Percentiles rank a stretch among this genome's conserved stretches.
phyloP scores from a whole-genome alignment of 257 asterid species.

The Petunia secreta region DNA sequence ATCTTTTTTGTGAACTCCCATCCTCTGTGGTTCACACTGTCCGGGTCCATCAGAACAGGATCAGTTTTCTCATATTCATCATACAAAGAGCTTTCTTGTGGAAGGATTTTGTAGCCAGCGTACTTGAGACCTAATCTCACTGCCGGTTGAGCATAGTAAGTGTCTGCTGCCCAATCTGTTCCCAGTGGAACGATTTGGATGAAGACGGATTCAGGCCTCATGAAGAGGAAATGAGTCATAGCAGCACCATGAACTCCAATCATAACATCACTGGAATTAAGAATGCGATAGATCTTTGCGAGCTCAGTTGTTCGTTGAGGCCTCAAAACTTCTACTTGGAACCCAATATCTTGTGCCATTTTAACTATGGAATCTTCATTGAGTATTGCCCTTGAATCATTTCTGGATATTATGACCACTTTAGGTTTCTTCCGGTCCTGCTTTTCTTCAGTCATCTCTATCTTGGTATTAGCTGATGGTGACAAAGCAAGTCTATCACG shows the following conservation, averaged over 20 bases:
- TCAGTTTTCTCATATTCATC: slow-evolving; percentile 53
- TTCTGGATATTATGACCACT: slow-evolving; percentile 59
- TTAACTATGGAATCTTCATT: slow-evolving; percentile 59
- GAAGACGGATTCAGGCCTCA: slow-evolving; percentile 70
- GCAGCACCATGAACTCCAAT: slow-evolving; percentile 97
- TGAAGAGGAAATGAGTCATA: slow-evolving; percentile 75
- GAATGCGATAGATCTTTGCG: slow-evolving; percentile 48
- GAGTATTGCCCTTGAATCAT: slow-evolving; percentile 59
- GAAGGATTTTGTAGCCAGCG: slow-evolving; percentile 68
- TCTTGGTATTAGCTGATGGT: slow-evolving; percentile 22
- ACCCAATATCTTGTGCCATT: slow-evolving; percentile 66
- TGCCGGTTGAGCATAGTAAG: slow-evolving; percentile 69
- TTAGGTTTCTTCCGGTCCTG: slow-evolving; percentile 43
- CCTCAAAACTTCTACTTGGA: slow-evolving; percentile 54
- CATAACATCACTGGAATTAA: slow-evolving; percentile 76
- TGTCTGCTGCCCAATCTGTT: slow-evolving; percentile 80
- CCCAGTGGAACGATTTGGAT: slow-evolving; percentile 83
- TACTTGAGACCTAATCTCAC: slow-evolving; percentile 63
- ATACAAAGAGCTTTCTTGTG: slow-evolving; percentile 74
- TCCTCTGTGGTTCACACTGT: slow-evolving; percentile 44
- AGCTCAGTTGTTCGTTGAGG: slow-evolving; percentile 64
- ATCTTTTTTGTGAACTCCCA: slow-evolving; percentile 55
- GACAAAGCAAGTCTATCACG: slow-evolving; percentile 31
- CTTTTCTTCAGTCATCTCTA: slow-evolving; percentile 17
- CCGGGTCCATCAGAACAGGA: slow-evolving; percentile 57